These are phyloP conservation scores for Phytophthora sp. DNA, from an alignment of 352 stramenopile species.

Conservation along the genomic window DNA sequence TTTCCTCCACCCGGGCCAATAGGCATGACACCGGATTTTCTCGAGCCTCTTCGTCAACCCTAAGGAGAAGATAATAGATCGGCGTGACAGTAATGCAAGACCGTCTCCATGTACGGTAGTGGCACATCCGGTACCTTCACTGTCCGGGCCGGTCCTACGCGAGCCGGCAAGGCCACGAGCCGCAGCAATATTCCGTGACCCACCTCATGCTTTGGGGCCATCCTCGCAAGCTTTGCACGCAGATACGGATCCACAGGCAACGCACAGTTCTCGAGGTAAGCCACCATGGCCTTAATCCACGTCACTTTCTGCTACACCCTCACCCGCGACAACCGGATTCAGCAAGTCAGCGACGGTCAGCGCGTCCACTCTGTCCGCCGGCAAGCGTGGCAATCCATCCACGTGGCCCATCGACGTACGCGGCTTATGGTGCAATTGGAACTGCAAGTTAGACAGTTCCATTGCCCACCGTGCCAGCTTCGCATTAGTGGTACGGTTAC, in stretches of 20 bases:
- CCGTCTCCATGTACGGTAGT: neutral
- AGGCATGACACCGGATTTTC: neutral
- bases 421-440: slow-evolving; percentile 12
- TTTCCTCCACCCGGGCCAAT: slow-evolving; percentile 1
- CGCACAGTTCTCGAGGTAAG: neutral
- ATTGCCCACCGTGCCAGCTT: slow-evolving; percentile 13
- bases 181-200: neutral
- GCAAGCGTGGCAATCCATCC: slow-evolving; percentile 7
- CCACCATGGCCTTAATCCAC: neutral
- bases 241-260: neutral
- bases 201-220: neutral
- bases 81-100: slow-evolving; percentile 4
- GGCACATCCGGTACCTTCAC: slow-evolving; percentile 1
- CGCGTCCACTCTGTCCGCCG: neutral
- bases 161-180: neutral
- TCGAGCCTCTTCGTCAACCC: neutral
- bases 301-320: no score
- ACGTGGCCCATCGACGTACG: slow-evolving; percentile 5
- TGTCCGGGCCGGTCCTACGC: no score
- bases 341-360: neutral
- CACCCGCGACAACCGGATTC: no score
- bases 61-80: neutral
- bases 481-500: neutral
- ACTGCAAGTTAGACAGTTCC: slow-evolving; percentile 10
- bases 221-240: neutral